These are phyloP conservation scores for Rhizopus arrhizus DNA, from an alignment of 371 early-diverging fungal species.

Conservation along the genomic window DNA sequence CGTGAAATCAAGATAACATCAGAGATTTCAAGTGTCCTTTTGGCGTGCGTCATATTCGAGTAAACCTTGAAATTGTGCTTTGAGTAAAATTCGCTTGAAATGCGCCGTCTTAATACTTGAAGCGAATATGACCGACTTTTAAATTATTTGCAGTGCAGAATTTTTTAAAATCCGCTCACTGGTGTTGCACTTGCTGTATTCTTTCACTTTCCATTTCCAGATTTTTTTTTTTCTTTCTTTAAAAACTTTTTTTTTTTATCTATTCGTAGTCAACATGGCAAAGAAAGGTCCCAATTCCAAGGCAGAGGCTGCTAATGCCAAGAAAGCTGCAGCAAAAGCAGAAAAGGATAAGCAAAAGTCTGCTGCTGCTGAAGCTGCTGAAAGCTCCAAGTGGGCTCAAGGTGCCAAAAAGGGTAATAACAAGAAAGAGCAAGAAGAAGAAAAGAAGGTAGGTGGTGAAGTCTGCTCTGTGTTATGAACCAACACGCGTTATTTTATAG, in stretches of 20 bases:
- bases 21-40: too few relatives aligned
- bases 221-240: conserved; percentile 4
- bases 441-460: conserved; percentile 60
- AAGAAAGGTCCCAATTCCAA: conserved; percentile 50
- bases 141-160: too few relatives aligned
- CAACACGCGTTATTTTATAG: conserved; percentile 17
- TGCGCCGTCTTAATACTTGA: too few relatives aligned
- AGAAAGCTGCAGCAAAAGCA: conserved; percentile 68
- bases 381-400: conserved; percentile 66
- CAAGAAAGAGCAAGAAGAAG: conserved; percentile 72
- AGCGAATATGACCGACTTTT: too few relatives aligned
- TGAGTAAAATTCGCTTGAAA: too few relatives aligned
- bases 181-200: too few relatives aligned
- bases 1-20: too few relatives aligned
- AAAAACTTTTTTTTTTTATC: neutral
- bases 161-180: too few relatives aligned
- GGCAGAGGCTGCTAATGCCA: conserved; percentile 70
- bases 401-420: conserved; percentile 66
- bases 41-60: too few relatives aligned
- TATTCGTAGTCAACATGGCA: conserved; percentile 27
- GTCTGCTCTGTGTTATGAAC: neutral
- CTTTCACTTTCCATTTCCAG: too few relatives aligned
- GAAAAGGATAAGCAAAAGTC: conserved; percentile 62
- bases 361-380: conserved; percentile 57
- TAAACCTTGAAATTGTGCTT: too few relatives aligned